Percentiles rank a stretch among this genome's conserved stretches.
Conservation (phyloP, 495 filamentous ascomycete species). For the Tuber umbilicatum region DNA sequence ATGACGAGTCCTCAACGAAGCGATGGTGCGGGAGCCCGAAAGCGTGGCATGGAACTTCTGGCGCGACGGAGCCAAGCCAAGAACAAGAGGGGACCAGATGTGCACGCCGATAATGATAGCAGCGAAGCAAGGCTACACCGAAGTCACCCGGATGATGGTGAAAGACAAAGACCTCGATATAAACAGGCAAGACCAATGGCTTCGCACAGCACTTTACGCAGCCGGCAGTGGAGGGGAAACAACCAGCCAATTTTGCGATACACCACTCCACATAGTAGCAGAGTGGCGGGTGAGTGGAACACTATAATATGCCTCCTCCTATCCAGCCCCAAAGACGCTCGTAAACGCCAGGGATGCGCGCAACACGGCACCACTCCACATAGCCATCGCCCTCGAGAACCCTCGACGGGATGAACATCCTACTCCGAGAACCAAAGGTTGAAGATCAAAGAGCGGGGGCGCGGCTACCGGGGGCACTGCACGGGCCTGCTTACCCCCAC, state of each 20-base stretch:
- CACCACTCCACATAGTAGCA: background rate
- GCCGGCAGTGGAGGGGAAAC: background rate
- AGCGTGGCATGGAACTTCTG: background rate
- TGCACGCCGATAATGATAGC: background rate
- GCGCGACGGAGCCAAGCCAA: background rate
- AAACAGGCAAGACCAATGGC: background rate
- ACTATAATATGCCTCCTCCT: too few species aligned
- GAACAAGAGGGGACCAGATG: background rate
- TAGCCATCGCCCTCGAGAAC: background rate
- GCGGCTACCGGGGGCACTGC: too few species aligned
- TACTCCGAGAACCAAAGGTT: too few species aligned
- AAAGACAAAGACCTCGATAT: background rate
- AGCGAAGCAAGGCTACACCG: slow-evolving; percentile 1
- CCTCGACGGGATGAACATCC: background rate
- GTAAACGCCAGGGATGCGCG: background rate
- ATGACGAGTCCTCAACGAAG: background rate
- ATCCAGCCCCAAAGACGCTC: background rate
- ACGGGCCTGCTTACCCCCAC: background rate
- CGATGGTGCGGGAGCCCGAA: background rate
- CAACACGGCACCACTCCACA: background rate
- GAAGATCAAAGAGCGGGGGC: too few species aligned
- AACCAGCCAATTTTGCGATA: background rate
- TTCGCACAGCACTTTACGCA: background rate
- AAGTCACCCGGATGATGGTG: background rate
- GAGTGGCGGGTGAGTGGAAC: background rate